Evolutionary conservation across 345 rosid species (phyloP), one percentile per base, ranked within the genome.

Genomic region (Acer negundo): DNA sequence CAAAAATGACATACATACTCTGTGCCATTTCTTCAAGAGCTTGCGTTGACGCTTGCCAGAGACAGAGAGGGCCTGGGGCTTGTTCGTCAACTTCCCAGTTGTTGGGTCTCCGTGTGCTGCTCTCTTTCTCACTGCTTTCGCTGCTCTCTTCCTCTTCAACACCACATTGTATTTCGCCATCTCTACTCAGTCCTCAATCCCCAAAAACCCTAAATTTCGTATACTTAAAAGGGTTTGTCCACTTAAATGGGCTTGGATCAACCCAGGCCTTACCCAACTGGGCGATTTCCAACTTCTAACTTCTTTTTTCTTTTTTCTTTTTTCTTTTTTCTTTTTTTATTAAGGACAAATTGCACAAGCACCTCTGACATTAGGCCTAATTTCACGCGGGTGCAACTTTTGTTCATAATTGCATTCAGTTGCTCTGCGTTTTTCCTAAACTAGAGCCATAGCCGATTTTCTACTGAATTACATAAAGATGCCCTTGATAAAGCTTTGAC

Each of bases 151-250:
- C 82, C 51, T 72, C 89, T 89, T 93, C 88, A 84, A 91, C 78
- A 91, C 89, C 59, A 81, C 97, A 80, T 93, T 95, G 89, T 87
- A 95, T 55, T 95, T 91, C 31, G 97, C 97, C 98, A 95, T 94
- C 74, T 80, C 65, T 77, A 35, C 38, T 35, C 6, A 35, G 6
- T n/a, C 61, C 49, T 28, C 55, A 49, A 4, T 1, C 20, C 8
- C 42, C 31, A 23, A 40, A 8, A 22, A 72, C 47, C 75, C 75
- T 62, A 58, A 59, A 20, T 11, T 51, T 46, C 55, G 15, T 4
- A 7, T 42, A 42, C 11, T 42, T 42, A 42, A 42, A 42, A 8
- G 10, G 10, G 8, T 7, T 42, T 8, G 46, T 42, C 9, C 46
- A 42, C 9, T 42, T 35, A 42, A 49, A 13, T 13, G 55, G 17